Evolutionary conservation across 129 eudicot genomes (phyloP), one percentile per base, ranked within the genome.

Genomic region (Helichrysum umbraculigerum): DNA sequence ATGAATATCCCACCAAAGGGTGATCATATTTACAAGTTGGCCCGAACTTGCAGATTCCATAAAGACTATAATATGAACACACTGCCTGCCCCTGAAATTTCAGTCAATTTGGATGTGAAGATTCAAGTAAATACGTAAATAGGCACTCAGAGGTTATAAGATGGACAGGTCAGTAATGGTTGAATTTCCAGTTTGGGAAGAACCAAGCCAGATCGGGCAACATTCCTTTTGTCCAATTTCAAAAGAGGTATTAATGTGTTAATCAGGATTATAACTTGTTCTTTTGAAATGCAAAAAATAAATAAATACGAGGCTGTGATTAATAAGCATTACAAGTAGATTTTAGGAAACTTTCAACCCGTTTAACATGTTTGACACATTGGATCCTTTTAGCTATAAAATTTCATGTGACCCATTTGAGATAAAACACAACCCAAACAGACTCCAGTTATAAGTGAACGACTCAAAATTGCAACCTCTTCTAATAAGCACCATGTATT

Each of bases 1-100:
- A 86, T 28, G 86, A 68, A 74, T 81, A 87, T 71, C 98, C 93
- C 63, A 85, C 33, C 70, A 90, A 20, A 6, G 98, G 98, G 86
- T 92, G 98, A 78, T 92, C 93, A 42, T 74, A 92, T 90, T 81
- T 84, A 83, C 98, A 92, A 25, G 92, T 84, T n/a, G 94, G 96
- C 25, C 98, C 96, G 57, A 81, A 90, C 73, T 92, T 90, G 89
- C 98, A 92, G 14, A 86, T 66, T 16, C 98, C 98, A 56, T 92
- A 88, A 2, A 76, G 72, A 76, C 81, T 86, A 77, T 90, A 92
- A 79, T 81, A 68, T 9, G 86, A 85, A 62, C 98, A 93, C 59
- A 85, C 81, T 28, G 88, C 85, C 47, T 86, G 87, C 44, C 96
- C 98, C 98, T 93, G 88, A 82, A 92, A 71, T 56, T 54, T 4